phyloP scores from a whole-genome alignment of 2,329 filamentous ascomycete genomes.

The Aspergillus aculeatus region DNA sequence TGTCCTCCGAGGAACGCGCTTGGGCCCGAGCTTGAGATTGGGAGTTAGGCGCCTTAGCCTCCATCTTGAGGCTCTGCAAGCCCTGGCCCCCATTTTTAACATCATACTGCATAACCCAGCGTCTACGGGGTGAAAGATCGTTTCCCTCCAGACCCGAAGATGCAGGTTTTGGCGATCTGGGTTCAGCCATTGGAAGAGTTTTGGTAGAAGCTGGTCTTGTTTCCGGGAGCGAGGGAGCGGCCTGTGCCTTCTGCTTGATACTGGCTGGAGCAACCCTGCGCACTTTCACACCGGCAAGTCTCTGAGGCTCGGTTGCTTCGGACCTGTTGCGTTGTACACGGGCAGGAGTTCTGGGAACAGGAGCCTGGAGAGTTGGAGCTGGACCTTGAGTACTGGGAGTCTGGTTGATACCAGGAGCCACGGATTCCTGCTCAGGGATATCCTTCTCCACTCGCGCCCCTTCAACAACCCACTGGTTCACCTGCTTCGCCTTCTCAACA shows the following conservation, averaged over 20 bases:
- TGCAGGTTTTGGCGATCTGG: background rate
- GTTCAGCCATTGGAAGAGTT: background rate
- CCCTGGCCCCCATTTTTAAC: background rate
- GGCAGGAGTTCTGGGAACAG: background rate
- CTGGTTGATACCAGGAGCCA: background rate
- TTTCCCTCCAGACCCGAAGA: conserved; percentile 2
- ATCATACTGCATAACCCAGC: conserved; percentile 21
- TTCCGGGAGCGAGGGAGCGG: background rate
- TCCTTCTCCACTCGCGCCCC: conserved; percentile 18
- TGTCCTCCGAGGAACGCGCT: background rate
- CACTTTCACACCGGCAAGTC: conserved; percentile 20
- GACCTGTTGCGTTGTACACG: background rate
- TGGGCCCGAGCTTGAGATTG: background rate
- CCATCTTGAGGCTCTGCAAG: background rate
- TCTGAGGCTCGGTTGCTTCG: conserved; percentile 6
- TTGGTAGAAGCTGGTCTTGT: background rate
- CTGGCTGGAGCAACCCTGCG: conserved; percentile 11
- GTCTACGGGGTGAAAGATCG: conserved; percentile 12
- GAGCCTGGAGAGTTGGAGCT: background rate
- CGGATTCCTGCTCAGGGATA: background rate
- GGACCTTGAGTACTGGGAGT: background rate
- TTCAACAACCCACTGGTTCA: conserved; percentile 32
- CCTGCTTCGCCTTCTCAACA: conserved; percentile 28
- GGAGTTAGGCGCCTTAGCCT: background rate
- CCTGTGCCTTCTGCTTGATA: background rate